A percentile compares a stretch with the other conserved stretches of the same genome.
phyloP scores from a whole-genome alignment of 169 alveolate genomes.

The Babesia gibsoni region DNA sequence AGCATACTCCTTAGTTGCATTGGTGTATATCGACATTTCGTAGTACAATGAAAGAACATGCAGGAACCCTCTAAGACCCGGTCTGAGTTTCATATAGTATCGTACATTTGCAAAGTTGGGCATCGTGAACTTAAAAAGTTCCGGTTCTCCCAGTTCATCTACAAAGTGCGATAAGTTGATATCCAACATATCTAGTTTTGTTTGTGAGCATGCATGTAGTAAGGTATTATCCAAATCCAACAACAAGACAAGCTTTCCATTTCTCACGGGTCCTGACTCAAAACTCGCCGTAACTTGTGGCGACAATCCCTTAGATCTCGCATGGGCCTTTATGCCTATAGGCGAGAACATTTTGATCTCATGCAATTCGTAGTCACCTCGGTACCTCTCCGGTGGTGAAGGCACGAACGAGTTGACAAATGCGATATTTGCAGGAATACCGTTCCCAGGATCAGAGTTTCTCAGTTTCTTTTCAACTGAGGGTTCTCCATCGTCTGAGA shows the following conservation, averaged over 20 bases:
- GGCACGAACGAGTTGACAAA: conserved; percentile 56
- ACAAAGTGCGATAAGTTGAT: conserved; percentile 81
- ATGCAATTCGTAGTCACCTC: conserved; percentile 46
- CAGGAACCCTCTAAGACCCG: conserved; percentile 84
- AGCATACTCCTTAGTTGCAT: conserved; percentile 91
- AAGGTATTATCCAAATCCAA: conserved; percentile 87
- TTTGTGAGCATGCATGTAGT: conserved; percentile 84
- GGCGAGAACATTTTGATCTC: conserved; percentile 62
- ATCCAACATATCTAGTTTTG: conserved; percentile 78
- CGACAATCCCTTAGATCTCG: conserved; percentile 21
- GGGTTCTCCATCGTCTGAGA: conserved; percentile 44
- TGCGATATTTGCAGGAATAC: conserved; percentile 12
- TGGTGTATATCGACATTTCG: conserved; percentile 86
- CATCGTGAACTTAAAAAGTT: conserved; percentile 82
- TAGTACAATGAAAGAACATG: conserved; percentile 82
- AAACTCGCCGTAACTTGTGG: conserved; percentile 44
- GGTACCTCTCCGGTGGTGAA: conserved; percentile 54
- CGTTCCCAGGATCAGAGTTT: background rate
- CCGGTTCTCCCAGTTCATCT: conserved; percentile 86
- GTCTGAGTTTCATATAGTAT: conserved; percentile 87
- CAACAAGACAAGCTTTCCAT: conserved; percentile 79
- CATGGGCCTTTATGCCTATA: conserved; percentile 54
- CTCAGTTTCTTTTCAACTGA: background rate
- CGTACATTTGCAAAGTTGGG: conserved; percentile 80
- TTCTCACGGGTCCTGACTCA: conserved; percentile 65